Evolutionary conservation across 305 asterid genomes (phyloP).

Genomic region (Nicotiana rustica): DNA sequence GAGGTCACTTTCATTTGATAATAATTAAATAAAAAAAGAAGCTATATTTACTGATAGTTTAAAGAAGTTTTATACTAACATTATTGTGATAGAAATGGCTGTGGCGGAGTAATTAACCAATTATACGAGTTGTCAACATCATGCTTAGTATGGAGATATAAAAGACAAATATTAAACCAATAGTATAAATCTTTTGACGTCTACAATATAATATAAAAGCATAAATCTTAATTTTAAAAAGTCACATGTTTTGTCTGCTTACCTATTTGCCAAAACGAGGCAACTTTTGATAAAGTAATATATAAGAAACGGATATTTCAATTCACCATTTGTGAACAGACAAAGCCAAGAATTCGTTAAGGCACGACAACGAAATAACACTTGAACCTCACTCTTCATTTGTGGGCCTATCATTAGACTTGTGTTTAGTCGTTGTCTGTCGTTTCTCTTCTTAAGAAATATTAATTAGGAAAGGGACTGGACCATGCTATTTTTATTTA

Average conservation of each 20-base stretch:
- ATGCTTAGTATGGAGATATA: neutral
- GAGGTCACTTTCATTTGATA: neutral
- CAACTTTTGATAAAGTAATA: neutral
- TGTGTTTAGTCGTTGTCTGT: too few relatives aligned
- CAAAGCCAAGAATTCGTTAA: neutral
- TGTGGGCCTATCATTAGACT: neutral
- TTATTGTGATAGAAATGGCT: neutral
- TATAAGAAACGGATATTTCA: neutral
- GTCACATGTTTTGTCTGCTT: neutral
- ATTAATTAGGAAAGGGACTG: too few relatives aligned
- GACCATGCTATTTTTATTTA: too few relatives aligned
- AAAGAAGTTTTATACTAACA: neutral
- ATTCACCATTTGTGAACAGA: neutral
- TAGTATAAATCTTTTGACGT: neutral
- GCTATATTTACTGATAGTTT: neutral
- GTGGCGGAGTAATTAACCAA: neutral
- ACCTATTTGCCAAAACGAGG: neutral
- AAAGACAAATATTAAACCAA: neutral
- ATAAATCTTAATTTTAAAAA: too few relatives aligned
- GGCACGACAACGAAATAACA: neutral
- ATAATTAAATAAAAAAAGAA: neutral
- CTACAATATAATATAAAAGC: neutral
- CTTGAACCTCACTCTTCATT: neutral
- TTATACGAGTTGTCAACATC: neutral
- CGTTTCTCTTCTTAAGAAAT: too few relatives aligned